Conservation (phyloP, 202 grass and related monocot genomes). For the Saccharum hybrid region DNA sequence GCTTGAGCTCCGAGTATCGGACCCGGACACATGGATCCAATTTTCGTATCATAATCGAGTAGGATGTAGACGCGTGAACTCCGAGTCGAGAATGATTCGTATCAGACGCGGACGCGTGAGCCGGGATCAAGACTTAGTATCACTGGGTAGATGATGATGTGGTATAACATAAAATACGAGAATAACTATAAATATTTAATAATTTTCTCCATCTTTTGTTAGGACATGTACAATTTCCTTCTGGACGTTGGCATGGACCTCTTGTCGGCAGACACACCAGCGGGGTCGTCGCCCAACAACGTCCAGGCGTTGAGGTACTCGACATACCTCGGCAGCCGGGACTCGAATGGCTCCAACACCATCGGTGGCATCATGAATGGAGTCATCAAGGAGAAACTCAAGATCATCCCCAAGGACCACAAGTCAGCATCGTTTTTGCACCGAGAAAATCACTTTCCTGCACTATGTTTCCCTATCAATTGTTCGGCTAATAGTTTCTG, state of each 20-base stretch:
- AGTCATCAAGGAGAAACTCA: slow-evolving; percentile 69
- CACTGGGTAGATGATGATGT: too few species aligned
- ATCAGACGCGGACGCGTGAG: too few species aligned
- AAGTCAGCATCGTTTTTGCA: slow-evolving; percentile 24
- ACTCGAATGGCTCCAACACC: slow-evolving; percentile 17
- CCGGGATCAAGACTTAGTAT: too few species aligned
- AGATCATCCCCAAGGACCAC: slow-evolving; percentile 67
- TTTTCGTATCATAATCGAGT: too few species aligned
- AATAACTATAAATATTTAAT: too few species aligned
- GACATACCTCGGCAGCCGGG: slow-evolving; percentile 45
- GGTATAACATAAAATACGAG: too few species aligned
- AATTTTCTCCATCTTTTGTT: not conserved
- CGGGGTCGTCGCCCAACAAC: not conserved
- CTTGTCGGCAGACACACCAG: not conserved
- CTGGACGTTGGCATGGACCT: slow-evolving; percentile 64
- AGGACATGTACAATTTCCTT: slow-evolving; percentile 89
- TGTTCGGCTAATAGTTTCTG: too few species aligned
- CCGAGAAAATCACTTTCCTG: not conserved
- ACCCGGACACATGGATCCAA: too few species aligned
- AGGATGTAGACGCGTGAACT: too few species aligned
- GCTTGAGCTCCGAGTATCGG: too few species aligned
- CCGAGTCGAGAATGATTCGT: too few species aligned
- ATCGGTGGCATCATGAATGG: slow-evolving; percentile 75
- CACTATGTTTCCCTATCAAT: too few species aligned
- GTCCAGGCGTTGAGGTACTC: slow-evolving; percentile 44